phyloP scores from a whole-genome alignment of 2,329 filamentous ascomycete species.

The Xylaria multiplex region DNA sequence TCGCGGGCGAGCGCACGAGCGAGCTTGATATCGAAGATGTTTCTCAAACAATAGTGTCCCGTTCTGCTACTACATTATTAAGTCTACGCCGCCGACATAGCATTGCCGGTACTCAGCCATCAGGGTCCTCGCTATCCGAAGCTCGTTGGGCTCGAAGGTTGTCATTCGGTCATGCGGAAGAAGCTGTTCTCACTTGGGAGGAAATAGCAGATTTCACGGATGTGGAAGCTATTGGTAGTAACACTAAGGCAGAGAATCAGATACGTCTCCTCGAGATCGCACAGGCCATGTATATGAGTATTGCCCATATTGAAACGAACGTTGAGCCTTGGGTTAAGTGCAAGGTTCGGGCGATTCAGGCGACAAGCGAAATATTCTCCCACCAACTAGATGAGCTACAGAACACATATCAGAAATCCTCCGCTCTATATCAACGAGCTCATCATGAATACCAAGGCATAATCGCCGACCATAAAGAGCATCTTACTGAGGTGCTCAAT shows the following conservation, averaged over 20 bases:
- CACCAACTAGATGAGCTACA: constrained; percentile 73
- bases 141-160: constrained; percentile 75
- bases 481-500: constrained; percentile 76
- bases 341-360: constrained; percentile 65
- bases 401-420: constrained; percentile 72
- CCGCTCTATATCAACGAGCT: constrained; percentile 75
- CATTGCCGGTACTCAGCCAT: constrained; percentile 52
- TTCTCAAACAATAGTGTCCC: constrained; percentile 60
- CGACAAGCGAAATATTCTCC: constrained; percentile 70
- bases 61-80: constrained; percentile 55
- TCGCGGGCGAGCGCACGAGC: constrained; percentile 66
- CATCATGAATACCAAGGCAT: constrained; percentile 75
- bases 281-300: constrained; percentile 62
- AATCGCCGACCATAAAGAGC: constrained; percentile 73
- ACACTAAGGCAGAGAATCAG: constrained; percentile 31
- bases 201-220: constrained; percentile 59
- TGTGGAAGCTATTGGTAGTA: constrained; percentile 49
- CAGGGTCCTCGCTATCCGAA: constrained; percentile 58
- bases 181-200: constrained; percentile 76
- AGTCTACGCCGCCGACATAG: constrained; percentile 72
- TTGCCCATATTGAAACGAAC: constrained; percentile 62
- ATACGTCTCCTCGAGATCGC: constrained; percentile 62
- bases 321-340: constrained; percentile 70
- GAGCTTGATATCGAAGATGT: constrained; percentile 68
- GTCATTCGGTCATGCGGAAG: constrained; percentile 79